phyloP scores from a whole-genome alignment of 2,329 filamentous ascomycete species.

The Diaporthe sp. region DNA sequence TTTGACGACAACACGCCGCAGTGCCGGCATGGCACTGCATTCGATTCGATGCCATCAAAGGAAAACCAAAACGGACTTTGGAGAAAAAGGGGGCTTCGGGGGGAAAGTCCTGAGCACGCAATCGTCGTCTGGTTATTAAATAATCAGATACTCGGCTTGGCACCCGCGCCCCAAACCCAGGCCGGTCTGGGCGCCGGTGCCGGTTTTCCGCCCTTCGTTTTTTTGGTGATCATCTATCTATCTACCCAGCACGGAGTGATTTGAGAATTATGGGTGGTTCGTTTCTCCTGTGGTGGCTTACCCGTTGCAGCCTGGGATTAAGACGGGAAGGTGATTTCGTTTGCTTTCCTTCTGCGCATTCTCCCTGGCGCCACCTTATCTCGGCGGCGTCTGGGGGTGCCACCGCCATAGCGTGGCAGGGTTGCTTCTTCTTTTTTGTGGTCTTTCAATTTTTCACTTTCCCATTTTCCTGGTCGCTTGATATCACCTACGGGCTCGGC shows the following conservation, averaged over 20 bases:
- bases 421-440: neutral
- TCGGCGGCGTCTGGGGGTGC: neutral
- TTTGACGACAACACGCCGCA: neutral
- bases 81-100: neutral
- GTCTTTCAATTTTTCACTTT: neutral
- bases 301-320: slow-evolving; percentile 7
- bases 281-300: neutral
- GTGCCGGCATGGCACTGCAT: neutral
- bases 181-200: slow-evolving; percentile 12
- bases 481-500: neutral
- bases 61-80: neutral
- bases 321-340: neutral
- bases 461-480: neutral
- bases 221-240: no score
- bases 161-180: neutral
- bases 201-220: slow-evolving; percentile 22
- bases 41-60: neutral
- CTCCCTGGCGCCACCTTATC: neutral
- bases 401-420: neutral
- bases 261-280: neutral
- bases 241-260: neutral
- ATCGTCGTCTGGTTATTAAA: neutral
- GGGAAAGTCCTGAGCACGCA: neutral
- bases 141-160: slow-evolving; percentile 20
- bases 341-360: neutral